Conservation (phyloP, 2,329 filamentous ascomycete genomes). For the Hymenoscyphus fraxineus region DNA sequence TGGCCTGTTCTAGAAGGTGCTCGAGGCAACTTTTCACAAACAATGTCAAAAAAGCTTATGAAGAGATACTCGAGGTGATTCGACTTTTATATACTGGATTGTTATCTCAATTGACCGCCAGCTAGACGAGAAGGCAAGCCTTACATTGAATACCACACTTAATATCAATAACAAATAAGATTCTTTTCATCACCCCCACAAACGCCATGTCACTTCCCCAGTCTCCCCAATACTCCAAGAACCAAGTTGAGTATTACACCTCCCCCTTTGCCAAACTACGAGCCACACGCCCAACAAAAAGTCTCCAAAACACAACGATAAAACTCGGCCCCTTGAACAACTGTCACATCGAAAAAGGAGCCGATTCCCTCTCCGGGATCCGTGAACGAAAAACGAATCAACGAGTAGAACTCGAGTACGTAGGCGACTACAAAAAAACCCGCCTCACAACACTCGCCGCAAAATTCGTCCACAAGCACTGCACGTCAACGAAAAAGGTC, state of each 20-base stretch:
- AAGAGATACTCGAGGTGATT: no score
- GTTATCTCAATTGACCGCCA: no score
- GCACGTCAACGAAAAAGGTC: not conserved
- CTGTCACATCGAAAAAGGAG: not conserved
- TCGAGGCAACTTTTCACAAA: no score
- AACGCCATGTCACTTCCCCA: no score
- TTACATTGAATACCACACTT: no score
- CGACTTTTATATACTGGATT: no score
- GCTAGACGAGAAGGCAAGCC: no score
- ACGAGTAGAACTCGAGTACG: not conserved
- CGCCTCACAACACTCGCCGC: not conserved
- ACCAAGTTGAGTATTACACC: not conserved
- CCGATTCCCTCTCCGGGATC: no score
- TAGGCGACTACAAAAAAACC: not conserved
- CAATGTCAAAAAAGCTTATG: no score
- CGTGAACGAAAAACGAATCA: not conserved
- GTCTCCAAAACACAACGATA: not conserved
- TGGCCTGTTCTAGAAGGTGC: no score
- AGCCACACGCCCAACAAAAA: not conserved
- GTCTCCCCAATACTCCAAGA: not conserved
- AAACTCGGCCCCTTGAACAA: not conserved
- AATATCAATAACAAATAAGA: no score
- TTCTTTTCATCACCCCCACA: no score
- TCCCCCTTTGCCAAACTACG: not conserved
- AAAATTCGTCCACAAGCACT: not conserved